Percentiles rank a stretch among this genome's conserved stretches.
These are phyloP conservation scores for Butyriboletus appendiculatus DNA, from an alignment of 1,284 basidiomycete species.

Conservation along the genomic window DNA sequence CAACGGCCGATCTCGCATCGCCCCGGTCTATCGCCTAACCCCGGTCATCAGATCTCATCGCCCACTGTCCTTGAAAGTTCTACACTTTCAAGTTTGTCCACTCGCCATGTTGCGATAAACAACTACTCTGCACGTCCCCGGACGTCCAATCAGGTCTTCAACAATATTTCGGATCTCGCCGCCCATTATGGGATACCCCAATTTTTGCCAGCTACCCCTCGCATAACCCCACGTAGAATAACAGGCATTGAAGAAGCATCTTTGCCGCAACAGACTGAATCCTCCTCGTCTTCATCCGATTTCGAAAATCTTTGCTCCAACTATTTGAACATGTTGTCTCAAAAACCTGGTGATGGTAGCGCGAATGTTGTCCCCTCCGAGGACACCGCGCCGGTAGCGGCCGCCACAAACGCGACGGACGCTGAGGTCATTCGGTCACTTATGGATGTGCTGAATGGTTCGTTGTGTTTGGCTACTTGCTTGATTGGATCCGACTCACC, in stretches of 20 bases:
- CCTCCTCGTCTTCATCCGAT: constrained; percentile 29
- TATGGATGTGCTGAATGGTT: constrained; percentile 47
- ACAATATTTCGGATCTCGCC: constrained; percentile 56
- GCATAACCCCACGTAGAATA: constrained; percentile 49
- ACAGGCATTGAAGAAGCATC: constrained; percentile 31
- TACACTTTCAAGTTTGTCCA: constrained; percentile 41
- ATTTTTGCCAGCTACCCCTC: constrained; percentile 63
- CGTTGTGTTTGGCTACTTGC: background rate
- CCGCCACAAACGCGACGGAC: constrained; percentile 26
- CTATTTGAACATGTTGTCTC: constrained; percentile 51
- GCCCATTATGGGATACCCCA: constrained; percentile 76
- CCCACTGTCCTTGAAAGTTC: constrained; percentile 40
- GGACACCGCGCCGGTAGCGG: constrained; percentile 15
- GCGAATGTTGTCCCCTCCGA: constrained; percentile 16
- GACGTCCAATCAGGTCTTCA: constrained; percentile 49
- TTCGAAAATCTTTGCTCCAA: constrained; percentile 43
- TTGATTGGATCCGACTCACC: background rate
- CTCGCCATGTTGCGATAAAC: constrained; percentile 50
- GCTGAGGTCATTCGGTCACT: constrained; percentile 41
- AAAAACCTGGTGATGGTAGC: constrained; percentile 36
- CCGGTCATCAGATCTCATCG: constrained; percentile 36
- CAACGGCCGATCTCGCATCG: constrained; percentile 32
- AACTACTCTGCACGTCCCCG: constrained; percentile 39
- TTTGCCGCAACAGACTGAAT: constrained; percentile 18
- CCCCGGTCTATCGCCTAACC: constrained; percentile 31